These are phyloP conservation scores for Hortaea werneckii DNA, from an alignment of 2,329 filamentous ascomycete species.

Conservation along the genomic window DNA sequence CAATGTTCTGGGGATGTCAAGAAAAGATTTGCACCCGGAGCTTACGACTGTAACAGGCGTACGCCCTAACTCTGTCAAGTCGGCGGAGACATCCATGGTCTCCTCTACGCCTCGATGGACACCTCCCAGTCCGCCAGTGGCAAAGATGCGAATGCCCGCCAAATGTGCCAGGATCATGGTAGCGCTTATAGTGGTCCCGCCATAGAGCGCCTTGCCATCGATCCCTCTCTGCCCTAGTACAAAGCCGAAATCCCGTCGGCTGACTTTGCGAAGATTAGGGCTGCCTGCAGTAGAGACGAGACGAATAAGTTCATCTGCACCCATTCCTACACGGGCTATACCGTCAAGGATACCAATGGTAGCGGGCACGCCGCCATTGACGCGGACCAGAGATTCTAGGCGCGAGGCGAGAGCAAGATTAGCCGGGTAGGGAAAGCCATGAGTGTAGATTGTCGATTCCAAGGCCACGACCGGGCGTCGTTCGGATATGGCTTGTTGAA, in stretches of 20 bases:
- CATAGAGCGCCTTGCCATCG: conserved; percentile 60
- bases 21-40: conserved; percentile 89
- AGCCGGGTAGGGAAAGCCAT: conserved; percentile 64
- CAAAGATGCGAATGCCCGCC: conserved; percentile 85
- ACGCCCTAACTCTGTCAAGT: conserved; percentile 84
- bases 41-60: conserved; percentile 82
- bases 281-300: conserved; percentile 51
- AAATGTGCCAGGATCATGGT: conserved; percentile 84
- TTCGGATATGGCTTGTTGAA: conserved; percentile 62
- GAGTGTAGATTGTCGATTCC: conserved; percentile 95
- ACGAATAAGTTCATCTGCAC: conserved; percentile 58
- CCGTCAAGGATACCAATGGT: conserved; percentile 84
- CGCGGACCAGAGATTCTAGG: conserved; percentile 71
- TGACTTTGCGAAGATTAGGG: conserved; percentile 65
- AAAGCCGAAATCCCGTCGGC: conserved; percentile 75
- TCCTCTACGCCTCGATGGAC: conserved; percentile 82
- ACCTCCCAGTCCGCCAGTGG: conserved; percentile 86
- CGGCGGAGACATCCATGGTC: conserved; percentile 88
- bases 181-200: conserved; percentile 85
- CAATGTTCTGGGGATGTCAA: conserved; percentile 82
- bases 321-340: conserved; percentile 69
- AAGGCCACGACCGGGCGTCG: conserved; percentile 80
- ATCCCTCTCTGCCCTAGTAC: conserved; percentile 64
- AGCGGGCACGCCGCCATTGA: conserved; percentile 74
- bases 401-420: conserved; percentile 67